phyloP scores from a whole-genome alignment of 257 asterid species.

The Pogostemon cablin region DNA sequence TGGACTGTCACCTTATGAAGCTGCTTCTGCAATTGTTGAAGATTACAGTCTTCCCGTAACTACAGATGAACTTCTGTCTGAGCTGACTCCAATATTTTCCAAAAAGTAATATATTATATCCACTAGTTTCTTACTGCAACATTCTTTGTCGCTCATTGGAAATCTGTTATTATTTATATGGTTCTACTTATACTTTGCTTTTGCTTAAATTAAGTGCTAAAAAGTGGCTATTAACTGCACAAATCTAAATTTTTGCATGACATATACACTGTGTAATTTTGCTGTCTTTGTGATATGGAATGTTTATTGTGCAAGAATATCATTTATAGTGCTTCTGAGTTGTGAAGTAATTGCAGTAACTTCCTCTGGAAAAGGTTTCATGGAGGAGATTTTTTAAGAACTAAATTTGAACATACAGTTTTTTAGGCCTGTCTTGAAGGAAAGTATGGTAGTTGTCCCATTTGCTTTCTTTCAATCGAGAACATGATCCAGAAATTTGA shows the following conservation, averaged over 20 bases:
- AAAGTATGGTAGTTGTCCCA: not conserved
- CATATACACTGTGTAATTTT: not conserved
- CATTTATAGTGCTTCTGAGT: conserved; percentile 22
- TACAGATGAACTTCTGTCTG: conserved; percentile 61
- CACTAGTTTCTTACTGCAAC: conserved; percentile 23
- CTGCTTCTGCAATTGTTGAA: conserved; percentile 72
- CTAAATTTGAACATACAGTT: not conserved
- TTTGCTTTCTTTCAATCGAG: not conserved
- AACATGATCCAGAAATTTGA: not conserved
- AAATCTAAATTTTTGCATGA: not conserved
- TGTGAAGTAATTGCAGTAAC: not conserved
- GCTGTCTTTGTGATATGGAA: conserved; percentile 1
- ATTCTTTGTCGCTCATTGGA: not conserved
- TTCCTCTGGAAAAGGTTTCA: not conserved
- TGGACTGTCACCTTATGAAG: conserved; percentile 81
- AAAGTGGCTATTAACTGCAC: not conserved
- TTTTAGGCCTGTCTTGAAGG: not conserved
- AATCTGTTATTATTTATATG: conserved; percentile 2
- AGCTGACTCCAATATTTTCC: conserved; percentile 60
- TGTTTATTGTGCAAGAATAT: not conserved
- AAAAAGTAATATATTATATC: conserved; percentile 49
- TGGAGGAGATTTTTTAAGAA: not conserved
- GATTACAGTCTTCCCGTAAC: conserved; percentile 73
- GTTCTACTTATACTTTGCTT: not conserved
- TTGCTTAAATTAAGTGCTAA: conserved; percentile 3